Evolutionary conservation across 2,329 filamentous ascomycete species (phyloP).

Genomic region (Colletotrichum cereale): DNA sequence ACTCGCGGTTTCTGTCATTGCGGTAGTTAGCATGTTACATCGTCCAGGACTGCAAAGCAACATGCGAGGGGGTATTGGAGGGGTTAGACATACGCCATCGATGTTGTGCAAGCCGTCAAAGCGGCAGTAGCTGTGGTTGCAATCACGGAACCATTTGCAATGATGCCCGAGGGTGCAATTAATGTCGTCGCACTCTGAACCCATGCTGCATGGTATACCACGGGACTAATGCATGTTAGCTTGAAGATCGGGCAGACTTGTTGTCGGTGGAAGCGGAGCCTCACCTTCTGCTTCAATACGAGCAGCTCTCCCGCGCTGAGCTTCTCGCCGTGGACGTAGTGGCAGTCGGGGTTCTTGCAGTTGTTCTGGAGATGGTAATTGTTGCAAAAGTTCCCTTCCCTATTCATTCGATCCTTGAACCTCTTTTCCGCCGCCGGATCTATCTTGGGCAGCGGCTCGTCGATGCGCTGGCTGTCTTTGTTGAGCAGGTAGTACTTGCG

Average conservation of each 20-base stretch:
- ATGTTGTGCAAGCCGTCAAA: conserved; percentile 43
- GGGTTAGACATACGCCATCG: conserved; percentile 33
- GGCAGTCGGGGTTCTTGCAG: conserved; percentile 42
- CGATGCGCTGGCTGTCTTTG: conserved; percentile 48
- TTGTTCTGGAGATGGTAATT: conserved; percentile 41
- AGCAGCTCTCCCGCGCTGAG: conserved; percentile 39
- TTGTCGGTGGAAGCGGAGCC: neutral
- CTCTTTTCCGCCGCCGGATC: conserved; percentile 41
- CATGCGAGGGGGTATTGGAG: neutral
- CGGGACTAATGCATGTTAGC: conserved; percentile 29
- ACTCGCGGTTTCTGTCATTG: conserved; percentile 27
- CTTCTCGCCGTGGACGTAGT: conserved; percentile 42
- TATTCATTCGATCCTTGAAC: conserved; percentile 40
- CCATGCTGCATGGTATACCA: conserved; percentile 38
- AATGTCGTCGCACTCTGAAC: conserved; percentile 40
- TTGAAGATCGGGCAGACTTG: neutral
- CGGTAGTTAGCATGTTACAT: neutral
- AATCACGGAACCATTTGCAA: conserved; percentile 43
- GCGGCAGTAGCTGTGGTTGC: conserved; percentile 40
- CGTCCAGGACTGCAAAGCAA: neutral
- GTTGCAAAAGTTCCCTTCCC: conserved; percentile 44
- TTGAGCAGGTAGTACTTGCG: conserved; percentile 48
- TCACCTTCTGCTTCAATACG: conserved; percentile 42
- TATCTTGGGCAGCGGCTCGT: conserved; percentile 45
- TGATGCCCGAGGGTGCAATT: conserved; percentile 43